Conservation (phyloP, 441 rosid species). For the Eruca vesicaria region DNA sequence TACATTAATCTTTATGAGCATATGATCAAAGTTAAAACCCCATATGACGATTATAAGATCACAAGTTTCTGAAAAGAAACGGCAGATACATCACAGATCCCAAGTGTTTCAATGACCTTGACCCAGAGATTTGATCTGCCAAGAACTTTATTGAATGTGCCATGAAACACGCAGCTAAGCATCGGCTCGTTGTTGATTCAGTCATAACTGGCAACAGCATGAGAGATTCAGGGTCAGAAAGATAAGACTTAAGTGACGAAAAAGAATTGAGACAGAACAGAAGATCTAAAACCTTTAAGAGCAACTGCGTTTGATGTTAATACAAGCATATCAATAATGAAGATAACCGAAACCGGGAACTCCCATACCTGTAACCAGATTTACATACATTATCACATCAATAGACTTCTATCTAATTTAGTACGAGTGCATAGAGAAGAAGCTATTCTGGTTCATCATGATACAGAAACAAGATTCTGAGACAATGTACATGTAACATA, state of each 20-base stretch:
- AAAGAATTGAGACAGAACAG: neutral
- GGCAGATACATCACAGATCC: neutral
- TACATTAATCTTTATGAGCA: neutral
- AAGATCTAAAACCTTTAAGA: conserved; percentile 57
- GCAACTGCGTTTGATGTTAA: conserved; percentile 68
- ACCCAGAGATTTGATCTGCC: neutral
- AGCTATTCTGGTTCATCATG: neutral
- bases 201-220: conserved; percentile 7
- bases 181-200: conserved; percentile 16
- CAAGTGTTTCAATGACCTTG: conserved; percentile 6
- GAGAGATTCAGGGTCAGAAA: neutral
- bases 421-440: neutral
- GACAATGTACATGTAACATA: conserved; percentile 23
- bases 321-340: conserved; percentile 65
- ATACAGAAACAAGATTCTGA: neutral
- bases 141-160: conserved; percentile 14
- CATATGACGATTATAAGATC: neutral
- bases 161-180: conserved; percentile 12
- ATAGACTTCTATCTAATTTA: neutral
- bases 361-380: conserved; percentile 62
- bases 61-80: neutral
- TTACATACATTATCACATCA: neutral
- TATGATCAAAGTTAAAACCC: too few relatives aligned
- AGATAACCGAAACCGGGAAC: conserved; percentile 63
- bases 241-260: neutral